phyloP scores from a whole-genome alignment of 2,329 filamentous ascomycete species.

The Drechslera avenae region DNA sequence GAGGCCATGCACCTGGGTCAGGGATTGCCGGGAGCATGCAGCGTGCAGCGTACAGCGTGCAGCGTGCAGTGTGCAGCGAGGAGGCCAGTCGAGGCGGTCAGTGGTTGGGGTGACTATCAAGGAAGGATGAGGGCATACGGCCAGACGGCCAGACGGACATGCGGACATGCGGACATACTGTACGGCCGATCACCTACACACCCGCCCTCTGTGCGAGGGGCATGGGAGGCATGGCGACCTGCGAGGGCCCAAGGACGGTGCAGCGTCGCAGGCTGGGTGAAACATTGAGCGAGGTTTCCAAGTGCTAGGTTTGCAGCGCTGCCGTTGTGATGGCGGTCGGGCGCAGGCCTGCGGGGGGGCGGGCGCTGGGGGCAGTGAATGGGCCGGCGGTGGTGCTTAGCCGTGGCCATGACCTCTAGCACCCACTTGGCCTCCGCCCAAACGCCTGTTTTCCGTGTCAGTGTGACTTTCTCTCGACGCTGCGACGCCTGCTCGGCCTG shows the following conservation, averaged over 20 bases:
- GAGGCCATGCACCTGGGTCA: conserved; percentile 8
- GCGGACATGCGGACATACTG: no score
- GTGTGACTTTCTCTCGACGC: conserved; percentile 20
- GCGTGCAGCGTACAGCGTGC: background rate
- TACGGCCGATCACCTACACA: no score
- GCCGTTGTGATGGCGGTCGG: conserved; percentile 12
- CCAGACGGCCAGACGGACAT: no score
- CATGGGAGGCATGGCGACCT: no score
- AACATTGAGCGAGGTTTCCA: background rate
- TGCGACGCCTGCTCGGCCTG: conserved; percentile 4
- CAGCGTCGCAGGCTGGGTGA: background rate
- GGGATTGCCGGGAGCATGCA: conserved; percentile 11
- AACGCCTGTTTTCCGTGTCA: conserved; percentile 18
- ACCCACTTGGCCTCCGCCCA: conserved; percentile 5
- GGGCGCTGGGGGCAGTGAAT: conserved; percentile 10
- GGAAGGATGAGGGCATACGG: no score
- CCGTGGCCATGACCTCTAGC: conserved; percentile 5
- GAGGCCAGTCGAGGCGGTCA: conserved; percentile 6
- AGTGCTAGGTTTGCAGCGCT: background rate
- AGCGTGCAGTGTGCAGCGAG: no score
- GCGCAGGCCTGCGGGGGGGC: conserved; percentile 10
- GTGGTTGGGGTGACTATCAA: no score
- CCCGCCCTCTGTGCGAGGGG: no score
- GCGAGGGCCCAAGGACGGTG: no score
- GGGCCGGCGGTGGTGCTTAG: conserved; percentile 1